A percentile compares a stretch with the other conserved stretches of the same genome.
These are phyloP conservation scores for Didymosphaeria variabile DNA, from an alignment of 2,329 filamentous ascomycete genomes.

Conservation along the genomic window DNA sequence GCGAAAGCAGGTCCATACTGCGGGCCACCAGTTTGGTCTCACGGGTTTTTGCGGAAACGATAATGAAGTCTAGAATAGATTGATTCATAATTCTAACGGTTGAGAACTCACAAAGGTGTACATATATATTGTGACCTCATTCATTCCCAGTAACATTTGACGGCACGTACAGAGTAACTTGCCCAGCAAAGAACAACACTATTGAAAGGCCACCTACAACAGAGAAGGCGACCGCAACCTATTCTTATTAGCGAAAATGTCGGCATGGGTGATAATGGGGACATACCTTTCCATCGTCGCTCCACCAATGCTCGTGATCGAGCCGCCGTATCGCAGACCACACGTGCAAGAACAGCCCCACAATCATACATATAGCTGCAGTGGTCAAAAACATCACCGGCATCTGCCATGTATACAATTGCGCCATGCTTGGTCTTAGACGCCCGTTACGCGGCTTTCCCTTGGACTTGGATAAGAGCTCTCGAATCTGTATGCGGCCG, in stretches of 20 bases:
- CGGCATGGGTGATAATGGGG: no score
- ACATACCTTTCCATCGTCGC: conserved; percentile 42
- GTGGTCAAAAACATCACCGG: conserved; percentile 48
- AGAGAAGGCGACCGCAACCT: conserved; percentile 35
- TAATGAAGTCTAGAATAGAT: no score
- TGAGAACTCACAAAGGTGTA: no score
- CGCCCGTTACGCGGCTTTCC: conserved; percentile 34
- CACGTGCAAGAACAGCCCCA: conserved; percentile 51
- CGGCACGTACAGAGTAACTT: conserved; percentile 30
- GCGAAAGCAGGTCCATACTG: no score
- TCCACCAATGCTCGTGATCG: conserved; percentile 37
- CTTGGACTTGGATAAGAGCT: conserved; percentile 40
- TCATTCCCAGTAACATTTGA: not conserved
- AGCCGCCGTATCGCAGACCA: conserved; percentile 45
- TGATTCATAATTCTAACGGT: no score
- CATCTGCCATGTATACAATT: conserved; percentile 51
- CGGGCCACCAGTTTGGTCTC: no score
- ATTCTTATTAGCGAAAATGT: conserved; percentile 2
- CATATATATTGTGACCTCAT: no score
- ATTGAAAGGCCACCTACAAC: conserved; percentile 29
- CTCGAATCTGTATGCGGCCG: conserved; percentile 47
- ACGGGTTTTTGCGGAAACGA: no score
- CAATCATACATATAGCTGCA: conserved; percentile 48
- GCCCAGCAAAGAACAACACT: conserved; percentile 30
- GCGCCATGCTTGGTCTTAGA: conserved; percentile 35